Conservation (phyloP, 176 grass and related monocot species). For the Hordeum marinum region DNA sequence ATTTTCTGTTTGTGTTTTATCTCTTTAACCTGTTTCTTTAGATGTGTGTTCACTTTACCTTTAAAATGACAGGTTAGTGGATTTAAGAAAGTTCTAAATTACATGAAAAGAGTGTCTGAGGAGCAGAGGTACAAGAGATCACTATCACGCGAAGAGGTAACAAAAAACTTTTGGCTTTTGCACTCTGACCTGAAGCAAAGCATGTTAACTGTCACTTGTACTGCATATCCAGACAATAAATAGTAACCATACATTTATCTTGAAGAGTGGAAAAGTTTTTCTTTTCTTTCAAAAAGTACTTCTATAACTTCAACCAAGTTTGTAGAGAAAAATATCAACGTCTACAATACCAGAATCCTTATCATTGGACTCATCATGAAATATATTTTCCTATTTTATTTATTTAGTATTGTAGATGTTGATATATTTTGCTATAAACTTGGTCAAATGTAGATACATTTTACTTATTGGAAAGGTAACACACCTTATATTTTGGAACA, state of each 20-base stretch:
- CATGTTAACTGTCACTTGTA: neutral
- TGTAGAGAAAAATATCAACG: neutral
- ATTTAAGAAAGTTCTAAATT: slow-evolving; percentile 98
- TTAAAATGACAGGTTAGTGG: slow-evolving; percentile 80
- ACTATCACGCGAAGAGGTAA: slow-evolving; percentile 95
- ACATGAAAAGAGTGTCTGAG: slow-evolving; percentile 88
- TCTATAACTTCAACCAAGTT: neutral
- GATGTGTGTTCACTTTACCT: slow-evolving; percentile 21
- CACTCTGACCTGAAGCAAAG: neutral
- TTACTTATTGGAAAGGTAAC: neutral
- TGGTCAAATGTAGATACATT: neutral
- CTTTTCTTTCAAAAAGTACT: neutral
- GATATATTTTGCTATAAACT: neutral
- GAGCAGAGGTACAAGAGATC: slow-evolving; percentile 87
- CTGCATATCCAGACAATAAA: slow-evolving; percentile 10
- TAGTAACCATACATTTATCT: neutral
- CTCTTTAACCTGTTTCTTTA: neutral
- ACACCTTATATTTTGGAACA: neutral
- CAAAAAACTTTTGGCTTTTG: neutral
- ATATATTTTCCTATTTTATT: neutral
- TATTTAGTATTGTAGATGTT: neutral
- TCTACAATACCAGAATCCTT: neutral
- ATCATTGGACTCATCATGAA: neutral
- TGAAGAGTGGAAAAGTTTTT: neutral
- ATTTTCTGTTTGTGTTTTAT: slow-evolving; percentile 5